phyloP scores from a whole-genome alignment of 148 eudicot species.

The Agrostemma githago region DNA sequence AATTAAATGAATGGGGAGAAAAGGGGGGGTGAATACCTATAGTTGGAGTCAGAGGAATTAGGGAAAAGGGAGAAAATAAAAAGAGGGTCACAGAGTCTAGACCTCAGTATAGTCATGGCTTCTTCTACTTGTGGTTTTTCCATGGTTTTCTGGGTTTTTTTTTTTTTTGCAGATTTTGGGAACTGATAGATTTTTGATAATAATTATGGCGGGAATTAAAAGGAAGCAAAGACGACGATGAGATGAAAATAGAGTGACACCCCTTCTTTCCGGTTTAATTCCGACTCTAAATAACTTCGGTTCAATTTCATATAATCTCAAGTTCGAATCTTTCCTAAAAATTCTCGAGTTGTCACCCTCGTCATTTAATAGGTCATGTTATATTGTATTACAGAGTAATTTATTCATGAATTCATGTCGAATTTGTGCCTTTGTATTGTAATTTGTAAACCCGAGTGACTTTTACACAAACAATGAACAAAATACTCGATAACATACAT shows the following conservation, averaged over 20 bases:
- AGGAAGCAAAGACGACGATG: not conserved
- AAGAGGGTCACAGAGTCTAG: constrained; percentile 18
- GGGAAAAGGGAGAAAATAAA: constrained; percentile 14
- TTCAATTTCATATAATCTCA: too few relatives aligned
- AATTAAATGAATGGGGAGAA: not conserved
- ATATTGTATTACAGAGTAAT: too few relatives aligned
- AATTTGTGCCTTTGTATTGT: too few relatives aligned
- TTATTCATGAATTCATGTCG: too few relatives aligned
- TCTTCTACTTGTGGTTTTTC: not conserved
- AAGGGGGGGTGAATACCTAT: not conserved
- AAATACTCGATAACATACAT: not conserved
- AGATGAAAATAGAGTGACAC: too few relatives aligned
- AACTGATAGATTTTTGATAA: not conserved
- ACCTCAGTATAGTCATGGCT: not conserved
- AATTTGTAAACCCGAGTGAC: too few relatives aligned
- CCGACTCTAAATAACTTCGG: too few relatives aligned
- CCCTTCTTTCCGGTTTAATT: too few relatives aligned
- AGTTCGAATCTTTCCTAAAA: too few relatives aligned
- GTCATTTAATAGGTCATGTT: too few relatives aligned
- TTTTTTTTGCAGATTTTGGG: not conserved
- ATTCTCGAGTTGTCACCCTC: too few relatives aligned
- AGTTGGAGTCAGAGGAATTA: constrained; percentile 1
- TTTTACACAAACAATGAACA: too few relatives aligned
- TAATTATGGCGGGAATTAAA: not conserved
- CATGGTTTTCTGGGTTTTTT: not conserved